Percentiles rank a stretch among this genome's conserved stretches.
Evolutionary conservation across 148 eudicot genomes (phyloP).

Genomic region (Agrostemma githago): DNA sequence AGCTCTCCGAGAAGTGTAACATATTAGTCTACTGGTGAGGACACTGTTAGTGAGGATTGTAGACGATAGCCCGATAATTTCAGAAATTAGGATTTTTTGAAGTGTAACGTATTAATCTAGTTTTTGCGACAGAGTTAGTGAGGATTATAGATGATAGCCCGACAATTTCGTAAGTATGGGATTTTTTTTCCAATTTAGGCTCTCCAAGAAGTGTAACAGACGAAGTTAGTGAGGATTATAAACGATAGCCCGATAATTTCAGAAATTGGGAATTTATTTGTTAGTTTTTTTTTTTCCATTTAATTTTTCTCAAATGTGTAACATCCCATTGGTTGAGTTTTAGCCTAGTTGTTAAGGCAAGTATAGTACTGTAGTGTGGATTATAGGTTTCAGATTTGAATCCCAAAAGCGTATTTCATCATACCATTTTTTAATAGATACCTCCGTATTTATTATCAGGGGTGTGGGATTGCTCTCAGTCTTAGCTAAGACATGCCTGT

Average conservation of each 20-base stretch:
- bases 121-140: neutral
- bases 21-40: neutral
- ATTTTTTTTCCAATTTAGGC: neutral
- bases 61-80: neutral
- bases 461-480: neutral
- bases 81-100: neutral
- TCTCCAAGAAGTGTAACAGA: neutral
- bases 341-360: no score
- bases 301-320: no score
- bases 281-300: no score
- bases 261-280: neutral
- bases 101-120: neutral
- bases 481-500: neutral
- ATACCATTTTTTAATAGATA: neutral
- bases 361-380: neutral
- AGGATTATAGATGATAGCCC: neutral
- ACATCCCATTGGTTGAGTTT: no score
- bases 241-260: neutral
- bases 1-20: neutral
- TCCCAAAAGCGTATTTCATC: neutral
- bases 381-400: neutral
- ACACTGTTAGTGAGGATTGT: neutral
- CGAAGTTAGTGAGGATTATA: neutral
- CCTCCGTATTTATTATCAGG: no score
- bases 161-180: neutral